phyloP scores from a whole-genome alignment of 2,329 filamentous ascomycete genomes.

The Cladosporium cucumerinum region DNA sequence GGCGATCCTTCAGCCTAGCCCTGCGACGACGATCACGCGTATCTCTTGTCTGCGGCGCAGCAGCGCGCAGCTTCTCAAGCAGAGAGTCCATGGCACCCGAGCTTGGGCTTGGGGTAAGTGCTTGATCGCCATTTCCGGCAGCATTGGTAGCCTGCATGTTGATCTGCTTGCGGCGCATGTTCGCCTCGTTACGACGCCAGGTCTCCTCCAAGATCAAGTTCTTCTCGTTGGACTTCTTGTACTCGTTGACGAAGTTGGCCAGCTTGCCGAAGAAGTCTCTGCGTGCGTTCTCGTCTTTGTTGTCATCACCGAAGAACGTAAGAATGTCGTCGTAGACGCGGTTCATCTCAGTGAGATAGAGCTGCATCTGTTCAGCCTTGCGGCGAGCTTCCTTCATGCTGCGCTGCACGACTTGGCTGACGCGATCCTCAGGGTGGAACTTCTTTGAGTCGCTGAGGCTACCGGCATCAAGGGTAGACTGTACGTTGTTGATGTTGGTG shows the following conservation, averaged over 20 bases:
- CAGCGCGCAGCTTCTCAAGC: constrained; percentile 89
- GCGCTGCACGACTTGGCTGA: constrained; percentile 84
- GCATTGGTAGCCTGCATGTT: constrained; percentile 57
- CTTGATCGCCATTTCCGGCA: constrained; percentile 37
- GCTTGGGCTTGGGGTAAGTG: constrained; percentile 29
- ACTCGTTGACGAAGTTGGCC: constrained; percentile 83
- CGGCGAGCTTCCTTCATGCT: constrained; percentile 94
- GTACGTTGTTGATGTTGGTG: constrained; percentile 89
- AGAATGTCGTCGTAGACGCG: constrained; percentile 93
- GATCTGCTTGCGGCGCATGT: constrained; percentile 82
- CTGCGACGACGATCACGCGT: constrained; percentile 83
- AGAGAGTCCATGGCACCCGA: constrained; percentile 95
- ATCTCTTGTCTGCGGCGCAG: constrained; percentile 79
- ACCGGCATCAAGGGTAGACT: constrained; percentile 85
- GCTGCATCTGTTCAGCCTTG: constrained; percentile 91
- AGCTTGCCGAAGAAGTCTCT: constrained; percentile 95
- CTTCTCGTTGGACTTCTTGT: constrained; percentile 95
- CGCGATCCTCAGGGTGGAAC: constrained; percentile 95
- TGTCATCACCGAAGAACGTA: constrained; percentile 93
- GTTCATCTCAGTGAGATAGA: constrained; percentile 91
- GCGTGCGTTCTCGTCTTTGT: constrained; percentile 83
- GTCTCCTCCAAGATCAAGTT: constrained; percentile 80
- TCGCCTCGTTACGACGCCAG: constrained; percentile 80
- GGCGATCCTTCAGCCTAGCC: constrained; percentile 82
- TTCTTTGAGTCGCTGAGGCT: constrained; percentile 95